phyloP scores from a whole-genome alignment of 805 yeast species.

The Candida jianshihensis region DNA sequence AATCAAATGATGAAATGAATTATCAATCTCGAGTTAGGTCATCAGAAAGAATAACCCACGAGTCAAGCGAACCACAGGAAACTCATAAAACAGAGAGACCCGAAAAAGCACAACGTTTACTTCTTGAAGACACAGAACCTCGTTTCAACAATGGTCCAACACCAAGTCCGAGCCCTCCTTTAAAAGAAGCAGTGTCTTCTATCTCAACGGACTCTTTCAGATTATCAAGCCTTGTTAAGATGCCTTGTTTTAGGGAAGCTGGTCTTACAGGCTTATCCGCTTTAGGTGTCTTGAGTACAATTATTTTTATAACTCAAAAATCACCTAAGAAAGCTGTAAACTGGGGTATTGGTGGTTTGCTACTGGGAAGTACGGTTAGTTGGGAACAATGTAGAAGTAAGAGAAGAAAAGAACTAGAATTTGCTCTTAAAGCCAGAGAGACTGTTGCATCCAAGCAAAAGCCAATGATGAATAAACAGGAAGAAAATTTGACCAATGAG shows the following conservation, averaged over 20 bases:
- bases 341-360: conserved; percentile 78
- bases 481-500: conserved; percentile 18
- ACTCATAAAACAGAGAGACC: too few relatives aligned
- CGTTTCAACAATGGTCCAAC: conserved; percentile 28
- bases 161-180: conserved; percentile 25
- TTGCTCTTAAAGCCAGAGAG: conserved; percentile 63
- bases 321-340: conserved; percentile 57
- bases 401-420: conserved; percentile 57
- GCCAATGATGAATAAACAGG: conserved; percentile 27
- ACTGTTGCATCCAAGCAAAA: conserved; percentile 29
- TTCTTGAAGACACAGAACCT: conserved; percentile 35
- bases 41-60: conserved; percentile 19
- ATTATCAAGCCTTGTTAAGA: conserved; percentile 41
- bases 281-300: conserved; percentile 61
- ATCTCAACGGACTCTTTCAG: conserved; percentile 46
- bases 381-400: conserved; percentile 89
- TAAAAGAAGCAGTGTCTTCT: conserved; percentile 33
- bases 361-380: conserved; percentile 73
- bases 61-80: too few relatives aligned
- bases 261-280: conserved; percentile 69
- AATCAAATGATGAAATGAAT: neutral
- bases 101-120: conserved; percentile 22
- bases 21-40: conserved; percentile 15
- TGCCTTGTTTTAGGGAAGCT: conserved; percentile 79
- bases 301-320: conserved; percentile 61